These are phyloP conservation scores for Sordariomycetes sp. DNA, from an alignment of 2,329 filamentous ascomycete genomes.

Conservation along the genomic window DNA sequence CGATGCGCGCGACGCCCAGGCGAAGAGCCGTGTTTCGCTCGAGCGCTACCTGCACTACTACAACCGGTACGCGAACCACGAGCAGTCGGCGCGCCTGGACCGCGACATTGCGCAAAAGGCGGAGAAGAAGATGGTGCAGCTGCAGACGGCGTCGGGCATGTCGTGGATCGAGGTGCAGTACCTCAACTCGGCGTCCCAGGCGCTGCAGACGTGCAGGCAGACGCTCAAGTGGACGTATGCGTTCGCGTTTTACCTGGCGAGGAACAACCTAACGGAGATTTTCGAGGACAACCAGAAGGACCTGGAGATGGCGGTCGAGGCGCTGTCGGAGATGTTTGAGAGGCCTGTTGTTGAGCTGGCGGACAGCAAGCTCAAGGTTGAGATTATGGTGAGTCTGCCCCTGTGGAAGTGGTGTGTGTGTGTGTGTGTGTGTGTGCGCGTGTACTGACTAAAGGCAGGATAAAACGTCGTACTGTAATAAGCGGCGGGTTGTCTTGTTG, in stretches of 20 bases:
- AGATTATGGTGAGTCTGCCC: conserved; percentile 54
- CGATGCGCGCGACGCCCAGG: conserved; percentile 84
- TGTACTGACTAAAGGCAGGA: conserved; percentile 28
- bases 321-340: conserved; percentile 97
- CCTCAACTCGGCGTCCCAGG: conserved; percentile 82
- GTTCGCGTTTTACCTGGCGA: conserved; percentile 92
- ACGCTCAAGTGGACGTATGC: conserved; percentile 99
- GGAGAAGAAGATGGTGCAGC: conserved; percentile 96
- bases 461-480: conserved; percentile 95
- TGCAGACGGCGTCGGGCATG: conserved; percentile 88
- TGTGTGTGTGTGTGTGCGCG: neutral
- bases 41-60: conserved; percentile 99
- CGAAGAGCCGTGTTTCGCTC: conserved; percentile 76
- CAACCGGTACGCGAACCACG: conserved; percentile 97
- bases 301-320: conserved; percentile 92
- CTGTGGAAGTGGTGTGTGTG: neutral
- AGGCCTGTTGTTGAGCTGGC: conserved; percentile 82
- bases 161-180: conserved; percentile 99
- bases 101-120: conserved; percentile 94
- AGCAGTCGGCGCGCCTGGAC: conserved; percentile 91
- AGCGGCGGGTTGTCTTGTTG: conserved; percentile 75
- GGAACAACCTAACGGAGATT: conserved; percentile 91
- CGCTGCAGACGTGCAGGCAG: conserved; percentile 91
- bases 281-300: conserved; percentile 99
- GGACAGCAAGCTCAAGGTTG: conserved; percentile 82